These are phyloP conservation scores for Paramecium primaurelia DNA, from an alignment of 73 alveolate species.

Conservation along the genomic window DNA sequence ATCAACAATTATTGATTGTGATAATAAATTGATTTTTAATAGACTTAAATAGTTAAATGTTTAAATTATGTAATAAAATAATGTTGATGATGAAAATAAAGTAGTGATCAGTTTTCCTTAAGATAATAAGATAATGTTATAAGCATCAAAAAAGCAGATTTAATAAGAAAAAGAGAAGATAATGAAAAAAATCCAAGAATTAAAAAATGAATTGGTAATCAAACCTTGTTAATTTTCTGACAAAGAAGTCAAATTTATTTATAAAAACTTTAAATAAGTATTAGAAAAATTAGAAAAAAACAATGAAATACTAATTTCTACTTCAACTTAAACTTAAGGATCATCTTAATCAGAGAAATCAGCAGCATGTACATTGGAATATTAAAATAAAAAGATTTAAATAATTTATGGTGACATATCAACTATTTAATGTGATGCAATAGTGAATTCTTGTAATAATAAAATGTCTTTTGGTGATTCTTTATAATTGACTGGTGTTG, in stretches of 20 bases:
- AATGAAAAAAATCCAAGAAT: not conserved
- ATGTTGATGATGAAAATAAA: not conserved
- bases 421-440: constrained; percentile 17
- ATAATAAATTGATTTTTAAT: not conserved
- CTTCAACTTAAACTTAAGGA: not conserved
- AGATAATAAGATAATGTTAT: not conserved
- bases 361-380: not conserved
- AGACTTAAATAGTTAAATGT: not conserved
- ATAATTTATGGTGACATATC: constrained; percentile 15
- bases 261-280: not conserved
- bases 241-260: not conserved
- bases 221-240: not conserved
- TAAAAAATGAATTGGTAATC: not conserved
- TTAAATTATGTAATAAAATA: not conserved
- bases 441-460: constrained; percentile 36
- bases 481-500: not conserved
- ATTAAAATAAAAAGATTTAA: not conserved
- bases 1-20: not conserved
- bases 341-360: not conserved
- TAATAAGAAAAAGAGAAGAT: not conserved
- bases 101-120: not conserved
- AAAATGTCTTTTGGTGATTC: constrained; percentile 44
- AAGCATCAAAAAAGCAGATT: not conserved
- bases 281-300: not conserved
- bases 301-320: not conserved